Conservation (phyloP, 2,329 filamentous ascomycete species). For the Stromatinia cepivora region DNA sequence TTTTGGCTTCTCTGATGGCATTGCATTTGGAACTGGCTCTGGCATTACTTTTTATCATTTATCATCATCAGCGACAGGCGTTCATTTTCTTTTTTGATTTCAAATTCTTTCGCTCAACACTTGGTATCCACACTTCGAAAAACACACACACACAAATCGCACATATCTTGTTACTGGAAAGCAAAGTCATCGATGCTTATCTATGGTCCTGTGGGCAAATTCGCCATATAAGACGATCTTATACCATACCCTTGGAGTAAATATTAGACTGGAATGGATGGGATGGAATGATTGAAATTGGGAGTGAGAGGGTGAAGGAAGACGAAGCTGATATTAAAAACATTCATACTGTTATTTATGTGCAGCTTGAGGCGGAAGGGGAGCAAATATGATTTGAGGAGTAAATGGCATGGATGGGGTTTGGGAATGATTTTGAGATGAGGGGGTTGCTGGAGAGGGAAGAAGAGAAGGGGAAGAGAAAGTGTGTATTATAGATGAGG, state of each 20-base stretch:
- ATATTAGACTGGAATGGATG: slow-evolving; percentile 11
- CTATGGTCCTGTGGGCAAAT: neutral
- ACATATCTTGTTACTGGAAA: neutral
- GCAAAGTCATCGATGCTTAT: slow-evolving; percentile 2
- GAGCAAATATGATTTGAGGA: slow-evolving; percentile 12
- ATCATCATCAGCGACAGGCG: slow-evolving; percentile 22
- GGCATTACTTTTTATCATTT: slow-evolving; percentile 19
- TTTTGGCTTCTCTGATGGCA: slow-evolving; percentile 21
- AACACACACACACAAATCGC: slow-evolving; percentile 13
- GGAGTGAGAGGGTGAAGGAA: neutral
- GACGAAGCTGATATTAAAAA: neutral
- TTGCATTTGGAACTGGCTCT: slow-evolving; percentile 17
- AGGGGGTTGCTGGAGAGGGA: neutral
- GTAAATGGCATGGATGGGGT: slow-evolving; percentile 9
- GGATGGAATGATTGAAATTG: slow-evolving; percentile 5
- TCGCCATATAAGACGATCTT: slow-evolving; percentile 1
- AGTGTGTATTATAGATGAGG: slow-evolving; percentile 19
- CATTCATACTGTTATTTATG: neutral
- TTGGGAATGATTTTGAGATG: neutral
- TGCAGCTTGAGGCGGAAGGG: neutral
- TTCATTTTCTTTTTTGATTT: slow-evolving; percentile 19
- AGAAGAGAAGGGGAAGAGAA: slow-evolving; percentile 12
- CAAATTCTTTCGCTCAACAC: slow-evolving; percentile 18
- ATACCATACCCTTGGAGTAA: slow-evolving; percentile 3
- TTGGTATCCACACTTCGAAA: slow-evolving; percentile 9